Base-by-base conservation (phyloP, 768 basidiomycete genomes). In the Rhodotorula graminis region DNA sequence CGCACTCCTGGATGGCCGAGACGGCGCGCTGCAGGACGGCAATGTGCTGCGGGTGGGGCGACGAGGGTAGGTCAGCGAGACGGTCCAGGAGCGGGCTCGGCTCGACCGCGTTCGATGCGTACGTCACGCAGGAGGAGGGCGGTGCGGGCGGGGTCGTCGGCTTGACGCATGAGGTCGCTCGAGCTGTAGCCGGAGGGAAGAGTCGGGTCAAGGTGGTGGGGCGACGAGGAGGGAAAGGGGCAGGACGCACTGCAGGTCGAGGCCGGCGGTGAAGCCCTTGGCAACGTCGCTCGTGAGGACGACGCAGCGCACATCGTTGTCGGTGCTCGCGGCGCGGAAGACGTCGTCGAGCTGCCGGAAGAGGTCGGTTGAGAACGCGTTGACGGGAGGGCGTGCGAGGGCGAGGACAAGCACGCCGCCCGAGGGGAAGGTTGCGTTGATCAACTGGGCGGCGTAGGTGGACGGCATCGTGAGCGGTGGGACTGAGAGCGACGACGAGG, bases 221-320 rank as follows among this genome's bases (percentile, higher is more conserved):
- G 40, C 44, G 14, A 33, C n/a, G 50, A 25, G 42, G 25, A 57
- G 25, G 3, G 57, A 37, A n/a, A 46, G 44, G 14, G 11, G 29
- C 25, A 15, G 21, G 19, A 46, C 60, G 44, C 50, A 77, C 85
- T 73, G 74, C 91, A 92, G 79, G 79, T 95, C 93, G 12, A 95
- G 80, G 0, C 93, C 93, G 3, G 91, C 92, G 0, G 89, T 89
- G 79, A 92, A 95, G 9, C 87, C 80, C 79, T 89, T 91, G 0
- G 88, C 86, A 5, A 89, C 78, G 3, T 82, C 83, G 0, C 91
- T 92, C 1, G 88, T 87, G 1, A 95, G 81, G 0, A 95, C 90
- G 11, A 91, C 84, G 6, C 83, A 89, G 27, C 90, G 86, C 2
- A 92, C 85, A 44, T 88, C 86, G 64, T 85, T 78, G 81, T 87